Base-by-base conservation (phyloP, 805 yeast genomes). In the Maudiozyma turicensis region DNA sequence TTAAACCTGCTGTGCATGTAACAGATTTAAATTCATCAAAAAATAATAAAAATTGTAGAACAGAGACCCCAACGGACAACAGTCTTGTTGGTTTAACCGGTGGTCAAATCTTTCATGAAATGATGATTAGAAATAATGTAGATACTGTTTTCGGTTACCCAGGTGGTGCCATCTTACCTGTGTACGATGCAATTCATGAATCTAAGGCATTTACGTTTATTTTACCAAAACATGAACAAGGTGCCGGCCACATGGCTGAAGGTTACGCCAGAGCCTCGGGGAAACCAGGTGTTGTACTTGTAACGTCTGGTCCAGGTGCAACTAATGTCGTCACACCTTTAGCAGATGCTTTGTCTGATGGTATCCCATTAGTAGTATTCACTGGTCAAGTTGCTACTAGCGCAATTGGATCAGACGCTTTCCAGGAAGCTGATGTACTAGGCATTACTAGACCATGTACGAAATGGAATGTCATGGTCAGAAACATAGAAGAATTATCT, bases 211-310 rank as follows among this genome's bases (percentile, higher is more conserved):
- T 91, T 76, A 80, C 83, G 58, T 93, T 91, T 65, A 86, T 91
- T 50, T 73, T 91, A 55, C 99, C 99, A 45, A 80, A 95, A 61
- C 98, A 91, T 68, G 99, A 91, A 70, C 98, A 93, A 71, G 98
- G 98, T 66, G 98, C 98, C 14, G 99, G 99, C 47, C 98, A 93
- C 71, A 93, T 93, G 98, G 99, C 99, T 49, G 97, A 93, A 72
- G 99, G 98, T 52, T 91, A 91, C 59, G 97, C 98, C 49, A 77
- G 95, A 57, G 99, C 95, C 40, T 69, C 75, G 44, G 98, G 98
- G 51, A 91, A 87, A 70, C 95, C 97, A n/a, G 99, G 99, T 72
- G 95, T 91, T 55, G 98, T 91, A 46, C 74, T 91, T 60, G 99
- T 91, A 47, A 91, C 99, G 13, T 88, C 96, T 1, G 99, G 99